phyloP scores from a whole-genome alignment of 2,329 filamentous ascomycete species.

The Fusarium albidum region DNA sequence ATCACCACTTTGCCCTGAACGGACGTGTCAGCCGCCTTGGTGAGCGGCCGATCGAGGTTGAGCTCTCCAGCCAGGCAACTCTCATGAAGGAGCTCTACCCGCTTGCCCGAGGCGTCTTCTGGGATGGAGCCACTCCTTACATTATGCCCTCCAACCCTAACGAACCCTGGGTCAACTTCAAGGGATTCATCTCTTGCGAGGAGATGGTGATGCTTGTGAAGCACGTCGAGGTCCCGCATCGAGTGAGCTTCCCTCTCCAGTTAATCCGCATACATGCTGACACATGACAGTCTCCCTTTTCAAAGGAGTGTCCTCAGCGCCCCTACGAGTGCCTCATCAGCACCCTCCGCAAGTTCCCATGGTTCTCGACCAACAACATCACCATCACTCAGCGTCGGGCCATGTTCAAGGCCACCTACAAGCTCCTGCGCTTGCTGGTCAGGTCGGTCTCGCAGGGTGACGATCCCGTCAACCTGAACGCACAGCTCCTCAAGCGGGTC shows the following conservation, averaged over 20 bases:
- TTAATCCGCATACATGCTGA: constrained; percentile 5
- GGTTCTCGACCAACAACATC: constrained; percentile 65
- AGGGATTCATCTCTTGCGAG: constrained; percentile 67
- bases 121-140: constrained; percentile 58
- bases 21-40: constrained; percentile 61
- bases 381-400: constrained; percentile 64
- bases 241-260: constrained; percentile 56
- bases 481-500: constrained; percentile 62
- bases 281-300: constrained; percentile 61
- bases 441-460: constrained; percentile 50
- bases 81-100: constrained; percentile 72
- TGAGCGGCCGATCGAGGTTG: constrained; percentile 64
- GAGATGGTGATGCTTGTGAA: constrained; percentile 71
- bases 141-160: constrained; percentile 44
- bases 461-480: constrained; percentile 57
- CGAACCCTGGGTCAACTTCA: constrained; percentile 62
- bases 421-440: constrained; percentile 57
- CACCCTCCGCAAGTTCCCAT: constrained; percentile 69
- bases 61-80: constrained; percentile 62
- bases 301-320: constrained; percentile 68
- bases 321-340: constrained; percentile 73
- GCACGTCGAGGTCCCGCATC: constrained; percentile 67
- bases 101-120: constrained; percentile 62
- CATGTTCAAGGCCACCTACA: constrained; percentile 59
- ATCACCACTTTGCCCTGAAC: constrained; percentile 48